Evolutionary conservation across 495 filamentous ascomycete genomes (phyloP), one percentile per base, ranked within the genome.

Genomic region (Aspergillus mulundensis): DNA sequence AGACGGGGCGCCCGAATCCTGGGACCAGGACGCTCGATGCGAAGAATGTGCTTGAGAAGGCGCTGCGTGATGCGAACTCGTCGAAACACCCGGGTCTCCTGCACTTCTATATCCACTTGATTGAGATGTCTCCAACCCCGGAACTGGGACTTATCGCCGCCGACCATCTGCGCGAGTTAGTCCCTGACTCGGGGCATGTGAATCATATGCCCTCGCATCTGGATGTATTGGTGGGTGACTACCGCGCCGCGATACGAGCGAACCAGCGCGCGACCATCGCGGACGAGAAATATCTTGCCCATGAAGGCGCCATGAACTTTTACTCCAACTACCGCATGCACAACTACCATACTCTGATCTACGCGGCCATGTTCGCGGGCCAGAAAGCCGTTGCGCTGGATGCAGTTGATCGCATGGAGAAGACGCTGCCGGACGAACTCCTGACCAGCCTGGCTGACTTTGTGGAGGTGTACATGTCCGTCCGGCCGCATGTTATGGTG

Each of bases 181-280:
- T 86, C 0, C 86, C 86, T 0, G 84, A 88, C 50, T 74, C 82
- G 0, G 86, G 86, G 5, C 86, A 89, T 61, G 71, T 87, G 15
- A 77, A 83, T 45, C 86, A 89, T 60, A 89, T 89, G 86, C 85
- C 86, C 0, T 78, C 78, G 0, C 86, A 89, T 60, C 69, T 89
- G 20, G 85, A 88, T 64, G 71, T 88, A 7, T 71, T 89, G 3
- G 79, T 80, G 42, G 86, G 86, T 1, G 84, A 88, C 57, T 89
- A 88, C 63, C 74, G 78, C 5, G 71, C 70, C 11, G 84, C 83
- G 0, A 77, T 88, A 15, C 65, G 70, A 7, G 81, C 83, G 8
- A 89, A 89, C 64, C 70, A 76, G 4, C 69, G 74, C n/a, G 86
- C 84, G 12, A 83, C 86, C 30, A 61, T 67, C 0, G 81, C 84